These are phyloP conservation scores for Annulohypoxylon truncatum DNA, from an alignment of 2,329 filamentous ascomycete species.

Conservation along the genomic window DNA sequence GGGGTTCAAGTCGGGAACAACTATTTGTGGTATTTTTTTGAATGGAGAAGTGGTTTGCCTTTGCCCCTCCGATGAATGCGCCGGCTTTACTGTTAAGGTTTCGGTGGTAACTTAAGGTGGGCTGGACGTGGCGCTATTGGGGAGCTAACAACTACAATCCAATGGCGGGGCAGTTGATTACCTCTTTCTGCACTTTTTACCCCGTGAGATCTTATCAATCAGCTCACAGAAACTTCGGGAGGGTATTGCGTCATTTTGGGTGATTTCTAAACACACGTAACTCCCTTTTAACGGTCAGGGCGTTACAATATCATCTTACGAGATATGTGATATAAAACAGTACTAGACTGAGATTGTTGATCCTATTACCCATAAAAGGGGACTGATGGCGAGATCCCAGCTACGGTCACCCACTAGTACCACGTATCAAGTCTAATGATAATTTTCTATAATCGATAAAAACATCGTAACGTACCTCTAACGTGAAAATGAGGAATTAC, in stretches of 20 bases:
- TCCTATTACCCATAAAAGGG: too few species aligned
- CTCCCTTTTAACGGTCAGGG: background rate
- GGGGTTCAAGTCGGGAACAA: background rate
- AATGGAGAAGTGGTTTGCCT: constrained; percentile 18
- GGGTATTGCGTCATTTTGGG: constrained; percentile 38
- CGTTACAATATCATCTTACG: too few species aligned
- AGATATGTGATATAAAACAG: too few species aligned
- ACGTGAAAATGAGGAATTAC: too few species aligned
- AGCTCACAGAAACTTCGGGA: constrained; percentile 38
- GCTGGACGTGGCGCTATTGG: constrained; percentile 12
- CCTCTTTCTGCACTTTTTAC: too few species aligned
- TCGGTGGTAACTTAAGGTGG: constrained; percentile 10
- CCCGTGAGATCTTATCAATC: constrained; percentile 38
- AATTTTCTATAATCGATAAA: too few species aligned
- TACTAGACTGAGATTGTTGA: too few species aligned
- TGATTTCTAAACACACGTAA: background rate
- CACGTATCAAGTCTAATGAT: too few species aligned
- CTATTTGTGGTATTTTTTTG: background rate
- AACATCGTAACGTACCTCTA: too few species aligned
- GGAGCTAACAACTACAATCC: constrained; percentile 25
- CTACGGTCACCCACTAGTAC: too few species aligned
- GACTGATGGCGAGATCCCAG: too few species aligned
- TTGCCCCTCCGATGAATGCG: constrained; percentile 33
- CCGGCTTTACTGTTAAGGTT: constrained; percentile 17
- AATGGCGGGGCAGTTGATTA: constrained; percentile 50